phyloP scores from a whole-genome alignment of 345 rosid species.

The Syzygium aqueum region DNA sequence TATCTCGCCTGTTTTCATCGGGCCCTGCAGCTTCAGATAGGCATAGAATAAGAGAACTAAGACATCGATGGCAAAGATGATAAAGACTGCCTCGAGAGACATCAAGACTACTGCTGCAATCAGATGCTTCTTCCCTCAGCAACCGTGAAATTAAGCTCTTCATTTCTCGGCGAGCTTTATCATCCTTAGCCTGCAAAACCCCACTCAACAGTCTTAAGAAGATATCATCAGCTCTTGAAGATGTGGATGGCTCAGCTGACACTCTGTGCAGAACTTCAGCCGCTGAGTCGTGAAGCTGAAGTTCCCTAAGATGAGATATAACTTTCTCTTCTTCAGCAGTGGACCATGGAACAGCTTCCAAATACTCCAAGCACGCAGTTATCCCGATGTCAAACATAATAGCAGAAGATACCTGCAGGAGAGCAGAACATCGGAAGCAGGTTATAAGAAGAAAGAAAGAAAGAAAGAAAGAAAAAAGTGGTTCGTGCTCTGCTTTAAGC shows the following conservation, averaged over 20 bases:
- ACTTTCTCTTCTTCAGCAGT: slow-evolving; percentile 70
- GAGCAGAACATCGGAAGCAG: neutral
- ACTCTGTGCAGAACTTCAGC: slow-evolving; percentile 70
- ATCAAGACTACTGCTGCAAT: slow-evolving; percentile 20
- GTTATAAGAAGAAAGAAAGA: neutral
- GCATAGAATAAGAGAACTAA: slow-evolving; percentile 66
- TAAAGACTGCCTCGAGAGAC: slow-evolving; percentile 66
- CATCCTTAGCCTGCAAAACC: slow-evolving; percentile 80
- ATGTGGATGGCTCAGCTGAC: slow-evolving; percentile 47
- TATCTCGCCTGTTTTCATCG: slow-evolving; percentile 40
- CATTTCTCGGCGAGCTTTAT: slow-evolving; percentile 90
- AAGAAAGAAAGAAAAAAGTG: neutral
- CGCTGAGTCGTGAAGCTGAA: slow-evolving; percentile 50
- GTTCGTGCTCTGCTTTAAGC: neutral
- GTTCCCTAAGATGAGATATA: slow-evolving; percentile 50
- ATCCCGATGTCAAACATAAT: slow-evolving; percentile 68
- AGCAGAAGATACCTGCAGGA: slow-evolving; percentile 66
- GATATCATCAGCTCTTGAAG: slow-evolving; percentile 50
- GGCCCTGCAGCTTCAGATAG: slow-evolving; percentile 59
- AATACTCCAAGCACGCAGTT: slow-evolving; percentile 60
- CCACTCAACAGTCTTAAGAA: slow-evolving; percentile 53
- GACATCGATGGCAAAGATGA: slow-evolving; percentile 68
- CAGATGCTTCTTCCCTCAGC: slow-evolving; percentile 51
- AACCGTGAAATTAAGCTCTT: slow-evolving; percentile 57
- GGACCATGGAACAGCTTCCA: slow-evolving; percentile 96